These are phyloP conservation scores for Candida smagusa DNA, from an alignment of 1,139 yeast genomes.

Conservation along the genomic window DNA sequence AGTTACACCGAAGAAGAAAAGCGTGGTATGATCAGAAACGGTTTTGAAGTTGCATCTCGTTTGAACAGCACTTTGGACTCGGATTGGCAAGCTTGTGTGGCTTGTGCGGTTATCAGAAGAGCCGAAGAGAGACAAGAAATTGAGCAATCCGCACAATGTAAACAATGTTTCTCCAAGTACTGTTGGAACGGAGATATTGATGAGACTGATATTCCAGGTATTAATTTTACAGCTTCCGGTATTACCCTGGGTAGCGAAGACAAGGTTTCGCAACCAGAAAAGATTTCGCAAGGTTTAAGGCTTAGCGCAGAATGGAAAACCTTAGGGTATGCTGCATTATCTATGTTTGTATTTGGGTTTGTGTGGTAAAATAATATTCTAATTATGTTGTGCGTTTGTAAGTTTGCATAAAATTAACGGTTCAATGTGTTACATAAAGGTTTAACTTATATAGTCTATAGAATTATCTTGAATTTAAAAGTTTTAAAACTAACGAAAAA, in stretches of 20 bases:
- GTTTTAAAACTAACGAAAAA: no score
- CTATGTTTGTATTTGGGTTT: constrained; percentile 6
- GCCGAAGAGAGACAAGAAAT: constrained; percentile 40
- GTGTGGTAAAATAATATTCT: constrained; percentile 1
- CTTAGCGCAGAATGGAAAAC: background rate
- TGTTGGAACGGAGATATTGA: constrained; percentile 39
- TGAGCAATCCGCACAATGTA: constrained; percentile 39
- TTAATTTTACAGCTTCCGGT: constrained; percentile 47
- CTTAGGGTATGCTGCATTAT: constrained; percentile 10
- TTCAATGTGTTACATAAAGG: no score
- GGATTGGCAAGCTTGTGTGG: constrained; percentile 39
- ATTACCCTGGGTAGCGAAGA: constrained; percentile 35
- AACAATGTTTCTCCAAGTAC: constrained; percentile 35
- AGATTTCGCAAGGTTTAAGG: constrained; percentile 1
- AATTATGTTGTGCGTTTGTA: no score
- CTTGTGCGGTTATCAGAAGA: constrained; percentile 42
- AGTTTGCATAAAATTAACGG: no score
- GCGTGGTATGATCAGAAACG: constrained; percentile 37
- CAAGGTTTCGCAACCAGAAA: constrained; percentile 15
- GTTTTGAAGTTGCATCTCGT: constrained; percentile 27
- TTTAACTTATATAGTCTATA: no score
- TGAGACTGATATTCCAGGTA: constrained; percentile 10
- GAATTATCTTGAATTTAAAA: no score
- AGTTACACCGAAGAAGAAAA: constrained; percentile 33
- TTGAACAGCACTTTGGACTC: constrained; percentile 32